Base-by-base conservation (phyloP, 2,329 filamentous ascomycete genomes). In the Chaetomiaceae sp. region DNA sequence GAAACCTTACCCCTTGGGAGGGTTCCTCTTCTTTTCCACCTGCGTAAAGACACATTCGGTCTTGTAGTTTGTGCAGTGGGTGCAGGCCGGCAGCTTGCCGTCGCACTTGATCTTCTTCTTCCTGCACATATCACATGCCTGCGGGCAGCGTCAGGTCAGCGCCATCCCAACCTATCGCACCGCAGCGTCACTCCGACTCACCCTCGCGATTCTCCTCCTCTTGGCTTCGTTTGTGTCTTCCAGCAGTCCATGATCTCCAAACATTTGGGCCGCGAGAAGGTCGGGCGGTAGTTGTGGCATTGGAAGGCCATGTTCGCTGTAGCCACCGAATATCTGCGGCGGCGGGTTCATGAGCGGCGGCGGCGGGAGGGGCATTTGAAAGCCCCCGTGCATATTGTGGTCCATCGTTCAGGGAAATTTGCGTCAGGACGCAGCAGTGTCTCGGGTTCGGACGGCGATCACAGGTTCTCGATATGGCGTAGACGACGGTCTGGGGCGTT, bases 51-150 rank as follows among this genome's bases (percentile, higher is more conserved):
- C 82, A 68, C 92, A 99, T 62, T 96, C 90, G 5, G 91, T 96
- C 77, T 96, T 96, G 76, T 96, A 96, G 69, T 96, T 97, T 68
- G 87, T 86, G 69, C 92, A 99, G 70, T 97, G 93, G 7, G 89
- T 91, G 70, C 93, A 99, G 54, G 90, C 84, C 33, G 93, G 92
- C 71, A 95, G 82, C 72, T 95, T 96, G 60, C 93, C 92, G 66
- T 97, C 93, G 70, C 92, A 97, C 73, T 97, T 97, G 71, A 97
- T 93, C 77, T 92, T 96, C 71, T 89, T 91, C 73, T 95, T 96
- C 62, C 91, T 81, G 67, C 92, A 97, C 90, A 95, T 95, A 63
- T 96, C 91, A 72, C 90, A 96, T 45, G 90, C 90, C 87, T 91
- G 54, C 42, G 21, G 42, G 39, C 3, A 41, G 33, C 34, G 38